phyloP scores from a whole-genome alignment of 2,329 filamentous ascomycete species.

The Claviceps digitariae region DNA sequence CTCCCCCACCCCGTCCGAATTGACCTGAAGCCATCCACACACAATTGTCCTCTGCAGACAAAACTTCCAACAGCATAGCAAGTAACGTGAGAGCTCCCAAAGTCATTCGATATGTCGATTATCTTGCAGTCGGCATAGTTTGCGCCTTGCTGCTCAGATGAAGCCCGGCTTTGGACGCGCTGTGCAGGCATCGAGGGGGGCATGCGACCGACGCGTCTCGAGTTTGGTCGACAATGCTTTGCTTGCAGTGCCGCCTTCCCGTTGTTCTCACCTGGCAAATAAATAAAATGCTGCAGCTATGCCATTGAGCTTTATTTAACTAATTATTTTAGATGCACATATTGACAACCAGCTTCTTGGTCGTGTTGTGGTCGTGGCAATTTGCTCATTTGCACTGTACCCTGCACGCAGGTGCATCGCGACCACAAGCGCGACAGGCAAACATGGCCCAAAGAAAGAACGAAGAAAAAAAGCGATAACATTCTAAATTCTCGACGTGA shows the following conservation, averaged over 20 bases:
- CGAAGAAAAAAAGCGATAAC: background rate
- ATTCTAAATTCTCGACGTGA: background rate
- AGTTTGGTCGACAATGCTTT: background rate
- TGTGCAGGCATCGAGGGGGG: background rate
- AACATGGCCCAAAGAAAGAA: background rate
- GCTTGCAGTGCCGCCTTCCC: background rate
- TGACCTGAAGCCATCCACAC: constrained; percentile 21
- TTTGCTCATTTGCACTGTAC: background rate
- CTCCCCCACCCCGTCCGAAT: background rate
- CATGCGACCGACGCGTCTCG: background rate
- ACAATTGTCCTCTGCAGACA: background rate
- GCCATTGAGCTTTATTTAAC: background rate
- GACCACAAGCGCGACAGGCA: background rate
- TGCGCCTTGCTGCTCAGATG: background rate
- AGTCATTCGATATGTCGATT: no score
- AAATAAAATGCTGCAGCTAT: background rate
- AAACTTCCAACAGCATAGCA: background rate
- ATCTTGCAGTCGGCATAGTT: background rate
- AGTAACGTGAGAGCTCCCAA: background rate
- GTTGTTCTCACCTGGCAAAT: background rate
- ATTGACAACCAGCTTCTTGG: background rate
- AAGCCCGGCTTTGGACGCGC: background rate
- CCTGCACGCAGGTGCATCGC: background rate
- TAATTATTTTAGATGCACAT: no score
- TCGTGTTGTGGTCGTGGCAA: background rate